Base-by-base conservation (phyloP, 345 rosid species). In the Erysimum cheiranthoides region DNA sequence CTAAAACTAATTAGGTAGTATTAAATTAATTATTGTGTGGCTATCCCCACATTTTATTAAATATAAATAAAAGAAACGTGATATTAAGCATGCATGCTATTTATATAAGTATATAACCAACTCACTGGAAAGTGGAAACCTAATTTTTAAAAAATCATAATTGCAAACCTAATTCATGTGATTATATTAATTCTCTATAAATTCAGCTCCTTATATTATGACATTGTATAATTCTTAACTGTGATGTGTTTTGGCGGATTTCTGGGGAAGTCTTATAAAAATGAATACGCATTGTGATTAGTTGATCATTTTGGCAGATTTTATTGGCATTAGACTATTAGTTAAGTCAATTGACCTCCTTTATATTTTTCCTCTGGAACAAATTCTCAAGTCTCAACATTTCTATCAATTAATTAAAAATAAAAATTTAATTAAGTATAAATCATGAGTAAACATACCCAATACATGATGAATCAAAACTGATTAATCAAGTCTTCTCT, bases 51-150 rank as follows among this genome's bases (percentile, higher is more conserved):
- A 6, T 3, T 47, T 56, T 25, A 6, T 30, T 50, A 39, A 28
- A 16, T 63, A 50, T 10, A 30, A 36, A 35, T 16, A 32, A 66
- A 62, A 35, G 10, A 74, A 76, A 51, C 74, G 68, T 75, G 73
- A 68, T 30, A 47, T 30, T 38, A 47, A 49, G 65, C 49, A 30
- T 67, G 65, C 49, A 30, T 67, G 45, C 42, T 10, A 43, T 58
- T 46, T 38, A 27, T 35, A 27, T 53, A 52, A 42, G 53, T 49
- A 17, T 43, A 10, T 11, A 62, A 40, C 35, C 28, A 50, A 39
- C 43, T 59, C 60, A 35, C 34, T 53, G 12, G 21, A 63, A 30
- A 35, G 25, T 53, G 12, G 21, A 63, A 30, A 75, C 74, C 74
- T 75, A 75, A 9, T 8, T 56, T 73, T 27, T 0, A 8, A 38